A percentile compares a stretch with the other conserved stretches of the same genome.
These are phyloP conservation scores for Elsinoe australis DNA, from an alignment of 2,329 filamentous ascomycete species.

Conservation along the genomic window DNA sequence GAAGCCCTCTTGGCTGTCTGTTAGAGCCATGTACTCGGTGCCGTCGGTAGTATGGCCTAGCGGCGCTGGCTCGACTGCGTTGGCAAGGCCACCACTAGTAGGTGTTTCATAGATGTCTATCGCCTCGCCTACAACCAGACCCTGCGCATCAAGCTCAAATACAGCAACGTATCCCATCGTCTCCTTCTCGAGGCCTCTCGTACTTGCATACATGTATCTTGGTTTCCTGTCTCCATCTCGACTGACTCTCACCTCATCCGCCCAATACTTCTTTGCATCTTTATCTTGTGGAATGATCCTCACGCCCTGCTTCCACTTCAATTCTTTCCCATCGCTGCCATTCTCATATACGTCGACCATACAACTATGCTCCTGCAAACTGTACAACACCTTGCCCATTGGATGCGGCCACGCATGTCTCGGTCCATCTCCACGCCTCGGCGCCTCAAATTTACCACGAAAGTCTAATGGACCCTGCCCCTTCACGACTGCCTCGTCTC, in stretches of 20 bases:
- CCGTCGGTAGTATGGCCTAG: constrained; percentile 17
- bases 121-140: constrained; percentile 25
- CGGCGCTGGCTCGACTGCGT: constrained; percentile 32
- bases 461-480: constrained; percentile 16
- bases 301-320: constrained; percentile 26
- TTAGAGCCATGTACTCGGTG: constrained; percentile 30
- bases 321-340: constrained; percentile 24
- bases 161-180: constrained; percentile 17
- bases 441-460: constrained; percentile 6
- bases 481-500: constrained; percentile 19
- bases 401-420: constrained; percentile 32
- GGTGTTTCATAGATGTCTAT: constrained; percentile 31
- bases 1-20: constrained; percentile 30
- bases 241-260: constrained; percentile 31
- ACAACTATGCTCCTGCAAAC: constrained; percentile 32
- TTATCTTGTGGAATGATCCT: constrained; percentile 29
- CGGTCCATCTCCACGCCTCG: constrained; percentile 28
- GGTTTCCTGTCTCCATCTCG: constrained; percentile 25
- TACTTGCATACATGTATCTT: constrained; percentile 30
- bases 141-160: constrained; percentile 21
- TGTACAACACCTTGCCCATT: constrained; percentile 29
- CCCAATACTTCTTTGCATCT: constrained; percentile 30
- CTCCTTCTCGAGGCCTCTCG: constrained; percentile 27
- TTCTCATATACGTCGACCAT: constrained; percentile 31
- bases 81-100: constrained; percentile 31